Evolutionary conservation across 805 yeast genomes (phyloP), one percentile per base, ranked within the genome.

Genomic region (Starmerella vitae): DNA sequence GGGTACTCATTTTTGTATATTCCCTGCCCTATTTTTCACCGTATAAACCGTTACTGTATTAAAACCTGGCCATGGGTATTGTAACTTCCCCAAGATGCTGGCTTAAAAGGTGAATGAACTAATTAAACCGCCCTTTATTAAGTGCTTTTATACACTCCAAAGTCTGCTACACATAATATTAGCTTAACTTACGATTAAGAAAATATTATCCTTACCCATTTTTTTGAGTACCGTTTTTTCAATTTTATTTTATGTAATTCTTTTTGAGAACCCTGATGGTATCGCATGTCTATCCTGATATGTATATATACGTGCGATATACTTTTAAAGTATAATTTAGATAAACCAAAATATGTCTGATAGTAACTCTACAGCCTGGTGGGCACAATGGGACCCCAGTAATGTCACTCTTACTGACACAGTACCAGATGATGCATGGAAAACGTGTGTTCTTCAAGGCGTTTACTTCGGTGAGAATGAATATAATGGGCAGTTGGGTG

Each of bases 401-500:
- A 40, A 44, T 10, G 62, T 64, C 15, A 51, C 59, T 1, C 34
- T 64, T 3, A 40, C 39, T 4, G 61, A 55, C 24, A 29, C 37
- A 9, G 61, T 56, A 3, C 46, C 49, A 3, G 48, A 55, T 18
- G 63, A 63, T 36, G 49, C 62, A 13, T 64, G 67, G 64, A 65
- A 65, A 48, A 48, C 46, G 5, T 66, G 71, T 45, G 64, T 62
- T 3, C 34, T 66, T 18, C 57, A 63, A 20, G 70, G 70, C 9
- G 68, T 62, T 3, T 59, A 56, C 46, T 61, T 50, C 31, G 61
- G 65, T 19, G 64, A 50, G 9, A 60, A 61, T 40, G 69, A 60
- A 17, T 67, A 62, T 50, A 59, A 58, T 37, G 74, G 72, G 5
- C 48, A 54, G 22, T 41, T 66, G 19, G 71, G 71, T 2, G 67